Conservation (phyloP, 192 early-diverging fungal species). For the Geosiphon pyriformis region DNA sequence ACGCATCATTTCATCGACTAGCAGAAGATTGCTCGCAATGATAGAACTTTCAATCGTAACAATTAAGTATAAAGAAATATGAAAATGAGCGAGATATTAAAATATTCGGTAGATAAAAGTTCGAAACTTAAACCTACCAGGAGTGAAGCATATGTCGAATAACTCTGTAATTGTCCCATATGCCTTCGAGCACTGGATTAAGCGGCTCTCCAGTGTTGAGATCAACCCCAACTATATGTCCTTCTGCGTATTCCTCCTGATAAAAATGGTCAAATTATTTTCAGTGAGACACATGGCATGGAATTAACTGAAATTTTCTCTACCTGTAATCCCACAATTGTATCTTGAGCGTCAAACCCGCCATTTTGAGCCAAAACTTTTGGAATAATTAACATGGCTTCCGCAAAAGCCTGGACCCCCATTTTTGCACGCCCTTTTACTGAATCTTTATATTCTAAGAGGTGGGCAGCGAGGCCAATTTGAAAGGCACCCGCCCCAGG, state of each 20-base stretch:
- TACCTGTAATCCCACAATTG: constrained; percentile 82
- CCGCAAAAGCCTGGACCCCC: constrained; percentile 95
- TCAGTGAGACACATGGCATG: no score
- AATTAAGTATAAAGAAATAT: not conserved
- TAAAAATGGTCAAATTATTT: not conserved
- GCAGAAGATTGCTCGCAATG: constrained; percentile 95
- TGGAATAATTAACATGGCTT: constrained; percentile 93
- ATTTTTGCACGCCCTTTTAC: constrained; percentile 93
- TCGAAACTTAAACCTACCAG: constrained; percentile 48
- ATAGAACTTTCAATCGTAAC: constrained; percentile 57
- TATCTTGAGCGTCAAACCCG: constrained; percentile 95
- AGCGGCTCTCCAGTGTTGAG: constrained; percentile 89
- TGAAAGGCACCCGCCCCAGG: constrained; percentile 97
- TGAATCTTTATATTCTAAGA: constrained; percentile 80
- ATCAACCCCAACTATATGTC: constrained; percentile 90
- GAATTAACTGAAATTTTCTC: no score
- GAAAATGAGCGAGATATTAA: no score
- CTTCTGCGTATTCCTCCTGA: constrained; percentile 83
- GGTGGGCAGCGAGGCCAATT: constrained; percentile 76
- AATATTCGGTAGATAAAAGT: not conserved
- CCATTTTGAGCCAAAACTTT: constrained; percentile 95
- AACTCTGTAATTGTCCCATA: constrained; percentile 99
- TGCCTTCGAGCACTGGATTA: constrained; percentile 88
- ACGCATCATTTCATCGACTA: constrained; percentile 99
- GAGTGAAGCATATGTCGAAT: constrained; percentile 94